Base-by-base conservation (phyloP, 164 flowering plant genomes). In the Magnolia changhungtana region DNA sequence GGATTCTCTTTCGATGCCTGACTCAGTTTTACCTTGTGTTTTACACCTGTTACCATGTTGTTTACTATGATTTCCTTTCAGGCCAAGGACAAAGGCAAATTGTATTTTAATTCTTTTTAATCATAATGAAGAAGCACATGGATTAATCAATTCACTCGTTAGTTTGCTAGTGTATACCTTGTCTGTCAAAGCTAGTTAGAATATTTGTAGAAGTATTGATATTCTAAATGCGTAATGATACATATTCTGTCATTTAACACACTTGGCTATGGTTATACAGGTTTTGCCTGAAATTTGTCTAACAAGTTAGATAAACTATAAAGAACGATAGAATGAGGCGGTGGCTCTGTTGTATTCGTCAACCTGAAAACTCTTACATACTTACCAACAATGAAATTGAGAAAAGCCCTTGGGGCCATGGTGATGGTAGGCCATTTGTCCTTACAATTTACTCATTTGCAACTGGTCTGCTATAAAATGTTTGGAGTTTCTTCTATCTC, bases 281-380 rank as follows among this genome's bases (percentile, higher is more conserved):
- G 45, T 37, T 37, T 37, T 37, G 4, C 7, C 65, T 61, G 20
- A 20, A 61, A 61, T 8, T 8, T 61, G 65, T 61, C 16, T 61
- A 19, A 18, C 45, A 37, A 37, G 45, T 3, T 37, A 3, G 45
- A 37, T 37, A 37, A 37, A 37, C 5, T 37, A 37, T 37, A 37
- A 37, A 77, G 77, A 74, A 67, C 67, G 72, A 66, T 63, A 81
- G 55, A 75, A 81, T 81, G 78, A 78, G 74, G 61, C 77, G 75
- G 75, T 81, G 83, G 83, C 65, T 81, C 52, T 81, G 83, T 72
- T 81, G 83, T 72, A 74, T 27, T 58, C 70, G 80, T 71, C 69
- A 78, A 8, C 52, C 66, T 4, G 83, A 81, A 49, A 76, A 77
- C 23, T 67, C 75, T 18, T 74, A 77, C 78, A 49, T 68, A 20